Evolutionary conservation across 495 filamentous ascomycete species (phyloP), one percentile per base, ranked within the genome.

Genomic region (Aspergillus olivimuriae): DNA sequence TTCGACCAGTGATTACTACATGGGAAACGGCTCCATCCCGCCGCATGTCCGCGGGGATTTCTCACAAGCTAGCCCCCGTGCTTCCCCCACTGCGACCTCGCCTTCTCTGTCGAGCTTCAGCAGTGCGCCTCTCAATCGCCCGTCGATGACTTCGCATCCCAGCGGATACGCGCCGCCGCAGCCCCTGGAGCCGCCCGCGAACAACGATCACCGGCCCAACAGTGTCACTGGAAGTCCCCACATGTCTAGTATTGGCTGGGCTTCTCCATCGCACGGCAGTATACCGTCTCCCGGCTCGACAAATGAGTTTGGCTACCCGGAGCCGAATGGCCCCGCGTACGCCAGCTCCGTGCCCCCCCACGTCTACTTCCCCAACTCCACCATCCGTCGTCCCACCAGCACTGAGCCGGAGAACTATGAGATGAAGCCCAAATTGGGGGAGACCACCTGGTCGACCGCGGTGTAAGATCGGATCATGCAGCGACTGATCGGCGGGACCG

Each of bases 111-210:
- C 80, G 9, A 76, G 70, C 44, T 81, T 74, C 47, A 66, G 66
- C 46, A 78, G 63, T 56, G 67, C 50, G 48, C 79, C 41, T 69
- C 80, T 60, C 66, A 76, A 51, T 61, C 83, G 66, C 56, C 87
- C 60, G 48, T 84, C 60, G 46, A 76, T 74, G 81, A 91, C 79
- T 52, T 95, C 89, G 15, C 88, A 95, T 64, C 89, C 89, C 0
- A 79, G 68, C 8, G 75, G 70, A 33, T 95, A 90, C 56, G 85
- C 78, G 18, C 87, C 87, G 6, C 91, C 92, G 0, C 81, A 85
- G 28, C 86, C 89, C 23, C 75, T 98, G 4, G 92, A 98, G 59
- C 91, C 92, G 17, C 89, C 84, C 34, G 72, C 88, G 24, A 87
- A 87, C 56, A 77, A 77, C 22, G 86, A 90, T 48, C 81, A 83